phyloP scores from a whole-genome alignment of 345 rosid genomes.

The Lenwebbia sp. region DNA sequence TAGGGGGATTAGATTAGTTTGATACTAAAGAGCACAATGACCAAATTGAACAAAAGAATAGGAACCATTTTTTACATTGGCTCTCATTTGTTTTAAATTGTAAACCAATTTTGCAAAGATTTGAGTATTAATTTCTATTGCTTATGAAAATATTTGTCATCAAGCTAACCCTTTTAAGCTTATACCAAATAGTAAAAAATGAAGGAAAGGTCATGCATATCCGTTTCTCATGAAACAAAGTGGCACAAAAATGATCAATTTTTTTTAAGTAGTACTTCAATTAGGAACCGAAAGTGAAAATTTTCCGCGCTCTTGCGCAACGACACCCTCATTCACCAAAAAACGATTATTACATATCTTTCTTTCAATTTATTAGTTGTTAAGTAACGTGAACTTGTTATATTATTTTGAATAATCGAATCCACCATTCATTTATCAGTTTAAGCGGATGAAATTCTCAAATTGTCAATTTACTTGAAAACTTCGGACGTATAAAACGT shows the following conservation, averaged over 20 bases:
- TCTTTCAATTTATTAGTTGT: not conserved
- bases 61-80: too few species aligned
- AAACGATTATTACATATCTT: accelerated
- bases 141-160: not conserved
- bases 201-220: too few species aligned
- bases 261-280: not conserved
- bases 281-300: not conserved
- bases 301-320: not conserved
- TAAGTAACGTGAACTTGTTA: not conserved
- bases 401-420: not conserved
- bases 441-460: not conserved
- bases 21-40: not conserved
- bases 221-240: too few species aligned
- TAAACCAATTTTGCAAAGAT: not conserved
- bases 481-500: not conserved
- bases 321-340: not conserved
- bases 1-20: accelerated
- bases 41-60: accelerated
- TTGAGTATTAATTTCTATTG: not conserved
- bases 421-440: accelerated
- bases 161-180: not conserved
- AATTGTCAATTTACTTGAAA: not conserved
- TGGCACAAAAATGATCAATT: too few species aligned
- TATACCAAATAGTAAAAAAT: not conserved
- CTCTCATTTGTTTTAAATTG: not conserved